Conservation (phyloP, 116 monocot genomes). For the Trichopus zeylanicus region DNA sequence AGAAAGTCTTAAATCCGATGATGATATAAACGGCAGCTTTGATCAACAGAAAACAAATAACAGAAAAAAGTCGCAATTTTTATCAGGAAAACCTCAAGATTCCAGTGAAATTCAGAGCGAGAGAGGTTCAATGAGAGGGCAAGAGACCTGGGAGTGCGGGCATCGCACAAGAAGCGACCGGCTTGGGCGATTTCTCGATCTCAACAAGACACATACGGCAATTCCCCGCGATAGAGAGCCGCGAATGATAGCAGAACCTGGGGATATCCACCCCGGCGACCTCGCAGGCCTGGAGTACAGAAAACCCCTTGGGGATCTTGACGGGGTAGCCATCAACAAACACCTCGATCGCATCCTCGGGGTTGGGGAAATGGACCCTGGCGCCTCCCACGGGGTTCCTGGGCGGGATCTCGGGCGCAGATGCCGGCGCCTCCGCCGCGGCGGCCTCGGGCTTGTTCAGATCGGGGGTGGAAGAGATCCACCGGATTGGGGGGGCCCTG, state of each 20-base stretch:
- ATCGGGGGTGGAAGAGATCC: constrained; percentile 67
- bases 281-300: constrained; percentile 93
- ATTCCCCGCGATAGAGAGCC: constrained; percentile 88
- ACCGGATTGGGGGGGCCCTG: constrained; percentile 21
- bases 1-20: background rate
- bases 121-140: too few species aligned
- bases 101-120: too few species aligned
- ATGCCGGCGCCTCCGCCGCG: background rate
- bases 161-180: constrained; percentile 98
- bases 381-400: constrained; percentile 74
- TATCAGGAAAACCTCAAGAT: too few species aligned
- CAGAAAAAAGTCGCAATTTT: too few species aligned
- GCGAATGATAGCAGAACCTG: constrained; percentile 85
- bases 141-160: constrained; percentile 77
- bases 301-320: constrained; percentile 89
- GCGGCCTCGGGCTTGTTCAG: constrained; percentile 53
- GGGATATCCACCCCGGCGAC: constrained; percentile 93
- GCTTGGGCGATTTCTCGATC: constrained; percentile 98
- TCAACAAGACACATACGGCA: constrained; percentile 99
- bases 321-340: constrained; percentile 85
- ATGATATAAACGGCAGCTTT: background rate
- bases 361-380: constrained; percentile 46
- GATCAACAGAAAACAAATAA: background rate
- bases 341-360: constrained; percentile 90
- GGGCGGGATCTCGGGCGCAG: constrained; percentile 17